phyloP scores from a whole-genome alignment of 2,329 filamentous ascomycete species.

The Fusarium newnesense region DNA sequence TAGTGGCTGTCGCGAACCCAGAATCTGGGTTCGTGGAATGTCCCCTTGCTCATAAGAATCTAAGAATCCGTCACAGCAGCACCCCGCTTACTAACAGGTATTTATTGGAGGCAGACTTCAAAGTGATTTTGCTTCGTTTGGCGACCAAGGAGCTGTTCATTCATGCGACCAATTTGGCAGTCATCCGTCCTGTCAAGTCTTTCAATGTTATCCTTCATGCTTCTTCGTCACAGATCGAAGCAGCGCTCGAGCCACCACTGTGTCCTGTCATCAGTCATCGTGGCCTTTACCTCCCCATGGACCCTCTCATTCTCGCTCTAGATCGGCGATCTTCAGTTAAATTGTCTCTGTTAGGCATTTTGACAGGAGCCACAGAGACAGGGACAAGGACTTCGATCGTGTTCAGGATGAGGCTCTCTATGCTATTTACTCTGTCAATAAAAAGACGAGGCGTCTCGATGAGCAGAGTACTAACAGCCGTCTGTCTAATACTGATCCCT shows the following conservation, averaged over 20 bases:
- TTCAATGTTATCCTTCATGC: conserved; percentile 2
- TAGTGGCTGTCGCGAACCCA: conserved; percentile 20
- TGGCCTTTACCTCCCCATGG: conserved; percentile 21
- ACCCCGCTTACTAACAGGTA: not conserved
- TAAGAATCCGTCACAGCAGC: conserved; percentile 12
- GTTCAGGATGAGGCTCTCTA: conserved; percentile 14
- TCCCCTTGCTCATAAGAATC: not conserved
- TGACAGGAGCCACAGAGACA: conserved; percentile 16
- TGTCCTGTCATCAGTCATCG: conserved; percentile 6
- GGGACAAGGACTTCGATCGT: conserved; percentile 1
- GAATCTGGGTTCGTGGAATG: conserved; percentile 5
- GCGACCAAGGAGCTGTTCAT: not conserved
- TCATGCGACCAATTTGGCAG: not conserved
- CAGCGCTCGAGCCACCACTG: conserved; percentile 32
- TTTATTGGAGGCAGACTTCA: not conserved
- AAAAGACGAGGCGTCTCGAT: conserved; percentile 21
- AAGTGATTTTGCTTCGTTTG: not conserved
- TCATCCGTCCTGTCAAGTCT: not conserved
- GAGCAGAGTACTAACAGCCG: not conserved
- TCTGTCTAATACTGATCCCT: not conserved
- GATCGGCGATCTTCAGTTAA: conserved; percentile 38
- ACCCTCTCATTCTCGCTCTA: conserved; percentile 31
- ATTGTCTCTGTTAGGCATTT: conserved; percentile 15
- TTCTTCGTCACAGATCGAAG: conserved; percentile 11
- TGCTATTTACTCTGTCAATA: conserved; percentile 8